Conservation (phyloP, 768 basidiomycete species). For the Panellus pusillus region DNA sequence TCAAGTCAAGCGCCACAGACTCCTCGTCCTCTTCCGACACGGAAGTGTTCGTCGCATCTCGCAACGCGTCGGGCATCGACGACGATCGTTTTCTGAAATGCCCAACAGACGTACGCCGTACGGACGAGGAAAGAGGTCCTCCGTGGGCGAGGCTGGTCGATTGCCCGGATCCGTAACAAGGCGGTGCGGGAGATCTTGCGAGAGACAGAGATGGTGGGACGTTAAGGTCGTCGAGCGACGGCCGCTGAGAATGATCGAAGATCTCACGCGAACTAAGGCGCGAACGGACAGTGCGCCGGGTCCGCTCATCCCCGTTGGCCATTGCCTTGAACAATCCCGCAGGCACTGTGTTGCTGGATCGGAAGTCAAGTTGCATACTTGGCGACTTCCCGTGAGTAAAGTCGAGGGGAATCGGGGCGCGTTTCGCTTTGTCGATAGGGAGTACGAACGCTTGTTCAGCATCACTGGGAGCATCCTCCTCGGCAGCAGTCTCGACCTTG, state of each 20-base stretch:
- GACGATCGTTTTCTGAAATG: slow-evolving; percentile 48
- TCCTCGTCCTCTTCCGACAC: slow-evolving; percentile 37
- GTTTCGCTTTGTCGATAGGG: slow-evolving; percentile 43
- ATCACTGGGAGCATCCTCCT: slow-evolving; percentile 5
- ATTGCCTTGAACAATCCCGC: slow-evolving; percentile 86
- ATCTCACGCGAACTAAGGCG: slow-evolving; percentile 73
- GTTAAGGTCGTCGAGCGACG: slow-evolving; percentile 76
- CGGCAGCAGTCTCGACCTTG: slow-evolving; percentile 27
- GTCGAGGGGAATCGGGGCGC: slow-evolving; percentile 76
- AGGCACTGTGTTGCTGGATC: slow-evolving; percentile 73
- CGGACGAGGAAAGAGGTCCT: slow-evolving; percentile 45
- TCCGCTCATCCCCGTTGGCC: slow-evolving; percentile 63
- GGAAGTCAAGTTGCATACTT: slow-evolving; percentile 45
- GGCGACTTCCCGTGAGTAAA: slow-evolving; percentile 53
- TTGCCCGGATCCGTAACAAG: slow-evolving; percentile 60
- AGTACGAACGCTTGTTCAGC: slow-evolving; percentile 27
- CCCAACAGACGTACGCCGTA: slow-evolving; percentile 12
- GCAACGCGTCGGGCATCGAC: slow-evolving; percentile 57
- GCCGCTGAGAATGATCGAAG: slow-evolving; percentile 64
- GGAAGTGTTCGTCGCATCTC: slow-evolving; percentile 44
- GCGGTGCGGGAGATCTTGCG: slow-evolving; percentile 53
- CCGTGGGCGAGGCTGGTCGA: slow-evolving; percentile 25
- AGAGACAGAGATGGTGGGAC: slow-evolving; percentile 67
- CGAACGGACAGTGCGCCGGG: slow-evolving; percentile 72
- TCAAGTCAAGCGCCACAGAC: slow-evolving; percentile 51